Conservation (phyloP, 768 basidiomycete species). For the Mycena vitilis region DNA sequence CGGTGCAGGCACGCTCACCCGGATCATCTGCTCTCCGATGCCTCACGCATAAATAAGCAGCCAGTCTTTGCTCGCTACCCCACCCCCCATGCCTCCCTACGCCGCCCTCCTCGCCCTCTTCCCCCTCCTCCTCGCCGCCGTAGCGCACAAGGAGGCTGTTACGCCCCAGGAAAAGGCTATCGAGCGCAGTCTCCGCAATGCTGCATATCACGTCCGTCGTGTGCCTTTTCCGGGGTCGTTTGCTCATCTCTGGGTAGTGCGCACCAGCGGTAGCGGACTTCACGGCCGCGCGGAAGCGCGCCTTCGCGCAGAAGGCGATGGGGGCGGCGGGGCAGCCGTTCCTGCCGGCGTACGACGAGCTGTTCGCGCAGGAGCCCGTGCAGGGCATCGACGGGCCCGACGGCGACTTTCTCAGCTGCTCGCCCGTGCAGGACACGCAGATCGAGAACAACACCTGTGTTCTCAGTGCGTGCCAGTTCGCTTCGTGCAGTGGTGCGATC, state of each 20-base stretch:
- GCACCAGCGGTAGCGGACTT: constrained; percentile 64
- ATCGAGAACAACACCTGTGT: constrained; percentile 69
- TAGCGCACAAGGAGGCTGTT: constrained; percentile 58
- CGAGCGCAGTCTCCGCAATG: constrained; percentile 60
- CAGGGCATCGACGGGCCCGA: constrained; percentile 35
- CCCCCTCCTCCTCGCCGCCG: constrained; percentile 37
- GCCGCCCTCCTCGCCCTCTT: constrained; percentile 38
- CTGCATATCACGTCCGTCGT: constrained; percentile 61
- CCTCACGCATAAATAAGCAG: constrained; percentile 18
- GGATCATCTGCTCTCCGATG: constrained; percentile 25
- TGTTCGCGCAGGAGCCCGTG: constrained; percentile 51
- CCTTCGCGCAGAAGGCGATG: constrained; percentile 59
- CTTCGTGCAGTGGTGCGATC: background rate
- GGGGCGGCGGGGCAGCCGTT: constrained; percentile 47
- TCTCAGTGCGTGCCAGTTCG: constrained; percentile 42
- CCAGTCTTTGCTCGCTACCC: background rate
- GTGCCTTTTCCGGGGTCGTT: background rate
- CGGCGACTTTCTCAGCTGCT: constrained; percentile 55
- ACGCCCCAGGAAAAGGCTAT: constrained; percentile 59
- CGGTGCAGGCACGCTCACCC: background rate
- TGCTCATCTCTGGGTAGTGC: constrained; percentile 49
- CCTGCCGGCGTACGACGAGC: constrained; percentile 53
- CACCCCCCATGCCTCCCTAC: constrained; percentile 13
- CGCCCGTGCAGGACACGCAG: constrained; percentile 57
- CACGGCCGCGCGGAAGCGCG: constrained; percentile 60